Conservation (phyloP, 768 basidiomycete genomes). For the Tricholoma flavovirens region DNA sequence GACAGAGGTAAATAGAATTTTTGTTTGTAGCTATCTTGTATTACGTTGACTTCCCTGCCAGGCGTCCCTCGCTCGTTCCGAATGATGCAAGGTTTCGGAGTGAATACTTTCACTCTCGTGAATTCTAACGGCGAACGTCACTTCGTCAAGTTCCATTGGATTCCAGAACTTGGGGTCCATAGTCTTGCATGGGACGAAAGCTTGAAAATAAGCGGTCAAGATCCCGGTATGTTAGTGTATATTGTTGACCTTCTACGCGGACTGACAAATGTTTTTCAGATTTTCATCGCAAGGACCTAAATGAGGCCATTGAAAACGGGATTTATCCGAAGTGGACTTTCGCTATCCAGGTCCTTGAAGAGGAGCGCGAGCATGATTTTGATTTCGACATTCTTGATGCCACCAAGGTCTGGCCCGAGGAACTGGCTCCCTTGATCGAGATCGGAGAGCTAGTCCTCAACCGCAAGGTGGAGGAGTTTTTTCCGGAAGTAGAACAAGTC, state of each 20-base stretch:
- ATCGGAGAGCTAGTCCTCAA: slow-evolving; percentile 74
- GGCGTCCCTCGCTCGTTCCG: slow-evolving; percentile 79
- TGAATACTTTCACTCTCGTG: slow-evolving; percentile 78
- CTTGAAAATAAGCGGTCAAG: slow-evolving; percentile 75
- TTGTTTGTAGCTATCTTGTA: background rate
- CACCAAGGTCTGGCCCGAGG: slow-evolving; percentile 84
- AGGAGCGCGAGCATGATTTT: slow-evolving; percentile 72
- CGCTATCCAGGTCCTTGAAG: slow-evolving; percentile 66
- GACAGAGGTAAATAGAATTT: slow-evolving; percentile 45
- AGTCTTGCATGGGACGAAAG: slow-evolving; percentile 88
- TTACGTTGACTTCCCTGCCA: slow-evolving; percentile 5
- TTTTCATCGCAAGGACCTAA: slow-evolving; percentile 83
- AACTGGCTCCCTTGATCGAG: slow-evolving; percentile 67
- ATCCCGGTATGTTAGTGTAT: slow-evolving; percentile 49
- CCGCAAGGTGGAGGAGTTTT: slow-evolving; percentile 66
- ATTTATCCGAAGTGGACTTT: slow-evolving; percentile 74
- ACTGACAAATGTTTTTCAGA: slow-evolving; percentile 32
- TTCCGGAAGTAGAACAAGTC: slow-evolving; percentile 83
- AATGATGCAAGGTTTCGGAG: slow-evolving; percentile 88
- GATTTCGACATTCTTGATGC: slow-evolving; percentile 86
- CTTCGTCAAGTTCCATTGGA: slow-evolving; percentile 89
- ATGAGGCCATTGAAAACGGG: slow-evolving; percentile 74
- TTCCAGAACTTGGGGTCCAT: slow-evolving; percentile 77
- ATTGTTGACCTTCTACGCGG: background rate
- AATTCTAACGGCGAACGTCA: slow-evolving; percentile 60